These are phyloP conservation scores for Cercospora nicotianae DNA, from an alignment of 2,329 filamentous ascomycete species.

Conservation along the genomic window DNA sequence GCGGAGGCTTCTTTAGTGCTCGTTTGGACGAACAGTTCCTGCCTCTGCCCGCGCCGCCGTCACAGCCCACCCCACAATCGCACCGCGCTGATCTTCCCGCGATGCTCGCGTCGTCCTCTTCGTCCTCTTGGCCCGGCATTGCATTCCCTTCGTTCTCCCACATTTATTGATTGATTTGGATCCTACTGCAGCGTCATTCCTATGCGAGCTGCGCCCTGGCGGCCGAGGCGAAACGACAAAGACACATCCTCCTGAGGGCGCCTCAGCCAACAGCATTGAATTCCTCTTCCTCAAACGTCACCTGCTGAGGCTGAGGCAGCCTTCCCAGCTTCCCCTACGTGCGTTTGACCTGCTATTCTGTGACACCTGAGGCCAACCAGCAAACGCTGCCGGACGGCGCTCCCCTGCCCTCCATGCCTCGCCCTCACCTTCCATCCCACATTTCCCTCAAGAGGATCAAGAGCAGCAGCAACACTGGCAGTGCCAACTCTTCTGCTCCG, in stretches of 20 bases:
- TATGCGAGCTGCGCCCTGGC: constrained; percentile 3
- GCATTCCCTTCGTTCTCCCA: neutral
- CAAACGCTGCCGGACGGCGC: neutral
- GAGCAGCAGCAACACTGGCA: constrained; percentile 20
- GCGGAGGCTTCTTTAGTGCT: neutral
- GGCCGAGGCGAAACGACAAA: constrained; percentile 1
- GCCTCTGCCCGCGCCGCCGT: constrained; percentile 4
- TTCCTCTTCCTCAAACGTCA: constrained; percentile 6
- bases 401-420: constrained; percentile 30
- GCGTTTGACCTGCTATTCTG: neutral
- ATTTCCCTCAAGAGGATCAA: constrained; percentile 38
- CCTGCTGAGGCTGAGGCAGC: constrained; percentile 2
- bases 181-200: constrained; percentile 5
- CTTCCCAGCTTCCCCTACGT: neutral
- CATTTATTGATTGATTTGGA: neutral
- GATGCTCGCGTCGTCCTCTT: neutral
- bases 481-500: constrained; percentile 17
- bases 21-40: constrained; percentile 3
- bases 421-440: constrained; percentile 35
- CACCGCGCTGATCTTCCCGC: neutral
- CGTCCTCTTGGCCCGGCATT: neutral
- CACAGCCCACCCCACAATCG: neutral
- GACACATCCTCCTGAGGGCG: neutral
- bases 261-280: neutral
- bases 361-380: neutral